Conservation (phyloP, 768 basidiomycete genomes). For the Rhizopogon vinicolor region DNA sequence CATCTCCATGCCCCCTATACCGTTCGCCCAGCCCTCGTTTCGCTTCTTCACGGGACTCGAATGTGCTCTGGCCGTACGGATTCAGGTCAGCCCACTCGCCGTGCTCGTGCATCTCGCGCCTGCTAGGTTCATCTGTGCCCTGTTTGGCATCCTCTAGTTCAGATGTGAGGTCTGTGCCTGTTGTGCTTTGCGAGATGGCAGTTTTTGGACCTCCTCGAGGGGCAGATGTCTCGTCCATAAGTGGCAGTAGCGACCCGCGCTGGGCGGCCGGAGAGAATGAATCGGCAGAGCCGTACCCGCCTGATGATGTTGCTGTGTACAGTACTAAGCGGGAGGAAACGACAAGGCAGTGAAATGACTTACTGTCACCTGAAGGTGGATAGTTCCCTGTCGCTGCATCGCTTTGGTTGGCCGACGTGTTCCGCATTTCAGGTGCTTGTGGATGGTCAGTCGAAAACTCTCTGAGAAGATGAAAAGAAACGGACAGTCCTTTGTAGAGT, state of each 20-base stretch:
- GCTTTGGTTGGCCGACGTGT: too few species aligned
- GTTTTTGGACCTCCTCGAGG: too few species aligned
- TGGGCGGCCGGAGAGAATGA: not conserved
- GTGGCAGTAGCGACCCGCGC: not conserved
- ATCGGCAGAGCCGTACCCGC: conserved; percentile 3
- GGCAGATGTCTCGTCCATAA: not conserved
- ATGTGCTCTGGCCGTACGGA: too few species aligned
- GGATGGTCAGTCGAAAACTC: too few species aligned
- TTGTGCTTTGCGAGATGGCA: not conserved
- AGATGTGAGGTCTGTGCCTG: not conserved
- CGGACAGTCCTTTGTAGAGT: too few species aligned
- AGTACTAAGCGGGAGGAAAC: not conserved
- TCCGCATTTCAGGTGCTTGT: too few species aligned
- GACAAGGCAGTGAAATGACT: not conserved
- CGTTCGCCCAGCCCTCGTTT: too few species aligned
- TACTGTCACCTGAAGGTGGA: conserved; percentile 4
- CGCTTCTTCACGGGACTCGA: too few species aligned
- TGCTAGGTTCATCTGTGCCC: not conserved
- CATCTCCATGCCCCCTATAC: too few species aligned
- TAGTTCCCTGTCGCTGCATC: conserved; percentile 1
- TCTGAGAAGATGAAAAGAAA: too few species aligned
- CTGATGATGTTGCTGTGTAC: conserved; percentile 2
- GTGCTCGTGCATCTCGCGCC: too few species aligned
- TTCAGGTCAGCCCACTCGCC: too few species aligned
- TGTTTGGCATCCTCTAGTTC: conserved; percentile 3